Evolutionary conservation across 768 basidiomycete species (phyloP).

Genomic region (Chalciporus sphaerocephalus): DNA sequence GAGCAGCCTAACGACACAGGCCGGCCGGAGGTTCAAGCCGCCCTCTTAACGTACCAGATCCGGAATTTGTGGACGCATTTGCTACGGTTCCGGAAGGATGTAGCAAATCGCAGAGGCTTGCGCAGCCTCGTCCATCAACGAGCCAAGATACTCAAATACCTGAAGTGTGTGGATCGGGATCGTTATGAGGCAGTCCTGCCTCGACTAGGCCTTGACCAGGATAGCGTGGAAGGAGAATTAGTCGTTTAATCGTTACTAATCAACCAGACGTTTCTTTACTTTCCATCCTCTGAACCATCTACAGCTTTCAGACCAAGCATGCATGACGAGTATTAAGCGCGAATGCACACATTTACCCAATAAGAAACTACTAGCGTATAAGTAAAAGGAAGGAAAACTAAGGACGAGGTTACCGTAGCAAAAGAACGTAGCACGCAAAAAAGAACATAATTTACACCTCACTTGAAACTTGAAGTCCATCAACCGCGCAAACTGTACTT

Average conservation of each 20-base stretch:
- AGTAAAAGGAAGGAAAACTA: background rate
- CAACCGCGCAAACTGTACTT: background rate
- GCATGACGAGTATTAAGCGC: slow-evolving; percentile 7
- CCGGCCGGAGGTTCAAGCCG: slow-evolving; percentile 87
- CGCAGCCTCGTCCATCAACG: slow-evolving; percentile 77
- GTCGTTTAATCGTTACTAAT: slow-evolving; percentile 46
- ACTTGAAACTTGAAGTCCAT: slow-evolving; percentile 1
- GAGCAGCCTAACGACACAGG: slow-evolving; percentile 72
- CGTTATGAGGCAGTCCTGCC: slow-evolving; percentile 73
- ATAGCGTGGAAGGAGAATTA: slow-evolving; percentile 86
- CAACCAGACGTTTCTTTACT: background rate
- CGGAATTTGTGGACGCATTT: slow-evolving; percentile 79
- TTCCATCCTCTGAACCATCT: background rate
- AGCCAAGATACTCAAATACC: slow-evolving; percentile 77
- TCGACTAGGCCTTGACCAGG: slow-evolving; percentile 71
- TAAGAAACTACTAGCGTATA: slow-evolving; percentile 19
- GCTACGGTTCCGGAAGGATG: slow-evolving; percentile 62
- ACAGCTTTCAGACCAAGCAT: background rate
- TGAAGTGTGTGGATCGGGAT: slow-evolving; percentile 56
- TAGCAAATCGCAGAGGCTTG: slow-evolving; percentile 72
- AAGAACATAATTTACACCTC: slow-evolving; percentile 18
- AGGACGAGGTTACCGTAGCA: slow-evolving; percentile 4
- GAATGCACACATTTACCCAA: slow-evolving; percentile 4
- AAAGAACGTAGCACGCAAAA: slow-evolving; percentile 5
- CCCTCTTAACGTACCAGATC: slow-evolving; percentile 81